Evolutionary conservation across 257 asterid species (phyloP).

Genomic region (Oldenlandia corymbosa): DNA sequence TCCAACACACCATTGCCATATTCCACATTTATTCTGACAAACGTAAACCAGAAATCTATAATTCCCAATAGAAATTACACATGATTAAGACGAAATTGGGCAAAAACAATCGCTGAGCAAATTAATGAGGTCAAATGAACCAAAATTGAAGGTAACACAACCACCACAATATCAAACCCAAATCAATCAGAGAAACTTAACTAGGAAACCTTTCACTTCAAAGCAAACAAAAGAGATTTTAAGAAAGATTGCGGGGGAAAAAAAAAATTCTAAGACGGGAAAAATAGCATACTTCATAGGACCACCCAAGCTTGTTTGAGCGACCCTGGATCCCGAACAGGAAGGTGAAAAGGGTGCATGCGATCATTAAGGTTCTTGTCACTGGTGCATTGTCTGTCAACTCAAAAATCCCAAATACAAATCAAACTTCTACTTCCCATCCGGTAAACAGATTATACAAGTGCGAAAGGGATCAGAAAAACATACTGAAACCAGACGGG

Average conservation of each 20-base stretch:
- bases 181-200: background rate
- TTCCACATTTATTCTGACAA: background rate
- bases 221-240: background rate
- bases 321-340: constrained; percentile 90
- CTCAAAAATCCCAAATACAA: background rate
- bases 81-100: background rate
- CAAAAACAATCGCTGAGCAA: too few relatives aligned
- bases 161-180: background rate
- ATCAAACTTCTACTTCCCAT: constrained; percentile 2
- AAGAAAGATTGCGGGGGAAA: too few relatives aligned
- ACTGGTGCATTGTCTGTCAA: constrained; percentile 83
- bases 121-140: background rate
- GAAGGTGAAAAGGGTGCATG: constrained; percentile 73
- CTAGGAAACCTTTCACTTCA: background rate
- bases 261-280: background rate
- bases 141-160: background rate
- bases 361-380: constrained; percentile 64
- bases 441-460: too few relatives aligned
- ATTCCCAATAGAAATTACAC: background rate
- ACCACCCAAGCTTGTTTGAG: constrained; percentile 59
- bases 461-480: constrained; percentile 8
- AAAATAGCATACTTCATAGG: constrained; percentile 55
- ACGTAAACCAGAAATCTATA: background rate
- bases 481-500: constrained; percentile 97
- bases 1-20: background rate